Evolutionary conservation across 106 monocot genomes (phyloP), one percentile per base, ranked within the genome.

Genomic region (Iris macrosiphon): DNA sequence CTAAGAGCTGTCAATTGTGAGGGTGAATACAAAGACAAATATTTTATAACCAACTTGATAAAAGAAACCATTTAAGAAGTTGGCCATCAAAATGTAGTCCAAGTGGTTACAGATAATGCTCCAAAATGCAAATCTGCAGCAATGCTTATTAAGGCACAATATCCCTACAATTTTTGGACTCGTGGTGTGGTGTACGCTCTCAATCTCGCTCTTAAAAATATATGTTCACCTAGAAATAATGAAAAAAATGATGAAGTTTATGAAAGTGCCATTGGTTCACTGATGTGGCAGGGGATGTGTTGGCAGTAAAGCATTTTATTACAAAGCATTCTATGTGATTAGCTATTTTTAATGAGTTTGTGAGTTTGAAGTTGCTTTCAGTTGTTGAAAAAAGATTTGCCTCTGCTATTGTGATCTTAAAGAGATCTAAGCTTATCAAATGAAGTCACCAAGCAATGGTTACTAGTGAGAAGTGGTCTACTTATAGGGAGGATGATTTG

Each of bases 21-120:
- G 21, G 37, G 55, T 16, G 33, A 65, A 25, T 63, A 63, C 13
- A 63, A 63, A 13, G 49, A 49, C 14, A 35, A 35, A 39, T 9
- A 13, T 47, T 6, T 15, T 35, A 35, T 35, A 35, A 10, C 34
- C 34, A 35, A 35, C 34, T 35, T 35, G 34, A 35, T 35, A 35
- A 48, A 18, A 34, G 25, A 46, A 26, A 16, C 25, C 0, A 59
- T 70, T 24, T 5, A 26, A 27, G 44, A 53, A 0, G 43, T 61
- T 70, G 52, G 43, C 0, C 29, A 37, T 7, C 18, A 48, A 49
- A 58, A 57, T 54, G 42, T 55, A 8, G 25, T 57, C 4, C 45
- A 66, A 57, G 32, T 66, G 5, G 57, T 57, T 14, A 70, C 53
- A n/a, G 61, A 70, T 51, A 70, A 70, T 43, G 61, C 52, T 45